Evolutionary conservation across 2,329 filamentous ascomycete species (phyloP).

Genomic region (Botrytis deweyae): DNA sequence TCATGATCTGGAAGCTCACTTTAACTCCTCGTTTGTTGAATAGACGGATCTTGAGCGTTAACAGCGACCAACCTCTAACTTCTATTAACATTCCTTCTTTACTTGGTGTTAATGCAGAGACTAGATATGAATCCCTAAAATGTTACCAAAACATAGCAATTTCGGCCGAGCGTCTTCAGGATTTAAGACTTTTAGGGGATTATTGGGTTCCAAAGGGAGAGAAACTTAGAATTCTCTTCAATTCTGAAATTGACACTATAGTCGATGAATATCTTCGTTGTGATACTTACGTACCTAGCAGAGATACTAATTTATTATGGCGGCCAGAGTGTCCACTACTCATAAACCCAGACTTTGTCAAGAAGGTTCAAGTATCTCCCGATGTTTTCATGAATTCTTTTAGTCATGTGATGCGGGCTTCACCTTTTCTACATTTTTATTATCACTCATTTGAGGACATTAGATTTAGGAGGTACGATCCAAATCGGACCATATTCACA

Average conservation of each 20-base stretch:
- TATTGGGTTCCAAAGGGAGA: not conserved
- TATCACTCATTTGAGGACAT: no score
- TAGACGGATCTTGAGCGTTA: not conserved
- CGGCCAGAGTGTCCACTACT: no score
- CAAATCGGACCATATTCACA: no score
- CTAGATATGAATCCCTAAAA: not conserved
- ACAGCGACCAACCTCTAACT: accelerated
- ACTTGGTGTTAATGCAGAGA: not conserved
- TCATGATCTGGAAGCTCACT: not conserved
- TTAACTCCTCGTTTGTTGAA: not conserved
- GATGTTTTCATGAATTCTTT: not conserved
- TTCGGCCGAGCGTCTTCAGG: not conserved
- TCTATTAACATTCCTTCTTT: not conserved
- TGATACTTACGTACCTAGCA: no score
- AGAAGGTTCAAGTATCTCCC: not conserved
- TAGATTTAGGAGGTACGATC: no score
- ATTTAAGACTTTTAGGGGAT: not conserved
- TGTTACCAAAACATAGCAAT: not conserved
- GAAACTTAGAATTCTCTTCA: not conserved
- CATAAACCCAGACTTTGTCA: not conserved
- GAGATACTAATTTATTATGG: no score
- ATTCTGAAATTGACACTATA: not conserved
- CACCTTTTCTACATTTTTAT: no score
- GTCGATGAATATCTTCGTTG: not conserved
- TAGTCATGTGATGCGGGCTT: no score